These are phyloP conservation scores for Septoria petroselini DNA, from an alignment of 2,329 filamentous ascomycete species.

Conservation along the genomic window DNA sequence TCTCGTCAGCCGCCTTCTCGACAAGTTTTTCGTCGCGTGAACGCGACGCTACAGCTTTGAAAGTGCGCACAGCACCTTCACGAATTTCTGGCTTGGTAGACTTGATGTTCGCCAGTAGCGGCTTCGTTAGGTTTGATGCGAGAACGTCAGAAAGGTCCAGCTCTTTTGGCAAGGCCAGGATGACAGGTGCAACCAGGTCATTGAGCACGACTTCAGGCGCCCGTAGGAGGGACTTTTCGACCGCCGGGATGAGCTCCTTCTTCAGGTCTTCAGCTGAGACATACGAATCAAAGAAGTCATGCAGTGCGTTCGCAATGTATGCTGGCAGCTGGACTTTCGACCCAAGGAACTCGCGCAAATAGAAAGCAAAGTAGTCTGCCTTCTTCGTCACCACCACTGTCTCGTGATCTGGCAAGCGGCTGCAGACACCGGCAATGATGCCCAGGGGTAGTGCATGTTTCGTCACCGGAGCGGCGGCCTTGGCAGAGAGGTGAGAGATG, in stretches of 20 bases:
- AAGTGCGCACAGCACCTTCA: slow-evolving; percentile 70
- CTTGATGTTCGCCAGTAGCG: slow-evolving; percentile 83
- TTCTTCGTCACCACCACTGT: slow-evolving; percentile 64
- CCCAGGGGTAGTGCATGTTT: slow-evolving; percentile 78
- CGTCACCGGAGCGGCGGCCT: slow-evolving; percentile 60
- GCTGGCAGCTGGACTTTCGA: slow-evolving; percentile 68
- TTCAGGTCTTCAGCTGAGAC: slow-evolving; percentile 70
- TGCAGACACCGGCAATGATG: slow-evolving; percentile 80
- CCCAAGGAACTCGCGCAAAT: slow-evolving; percentile 77
- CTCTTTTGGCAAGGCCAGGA: slow-evolving; percentile 63
- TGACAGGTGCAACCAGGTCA: slow-evolving; percentile 70
- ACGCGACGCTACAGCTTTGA: slow-evolving; percentile 64
- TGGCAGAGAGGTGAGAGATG: slow-evolving; percentile 66
- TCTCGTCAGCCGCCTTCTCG: slow-evolving; percentile 70
- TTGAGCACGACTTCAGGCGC: slow-evolving; percentile 86
- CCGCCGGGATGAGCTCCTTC: slow-evolving; percentile 70
- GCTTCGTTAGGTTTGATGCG: slow-evolving; percentile 72
- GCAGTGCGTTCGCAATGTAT: slow-evolving; percentile 69
- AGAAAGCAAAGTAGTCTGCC: slow-evolving; percentile 74
- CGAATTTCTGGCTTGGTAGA: slow-evolving; percentile 80
- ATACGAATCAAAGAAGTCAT: slow-evolving; percentile 80
- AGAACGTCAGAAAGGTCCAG: slow-evolving; percentile 78
- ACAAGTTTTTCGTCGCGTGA: slow-evolving; percentile 59
- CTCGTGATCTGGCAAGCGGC: slow-evolving; percentile 64
- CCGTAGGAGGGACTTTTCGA: slow-evolving; percentile 85